phyloP scores from a whole-genome alignment of 495 filamentous ascomycete species.

The Emericellopsis terricola region DNA sequence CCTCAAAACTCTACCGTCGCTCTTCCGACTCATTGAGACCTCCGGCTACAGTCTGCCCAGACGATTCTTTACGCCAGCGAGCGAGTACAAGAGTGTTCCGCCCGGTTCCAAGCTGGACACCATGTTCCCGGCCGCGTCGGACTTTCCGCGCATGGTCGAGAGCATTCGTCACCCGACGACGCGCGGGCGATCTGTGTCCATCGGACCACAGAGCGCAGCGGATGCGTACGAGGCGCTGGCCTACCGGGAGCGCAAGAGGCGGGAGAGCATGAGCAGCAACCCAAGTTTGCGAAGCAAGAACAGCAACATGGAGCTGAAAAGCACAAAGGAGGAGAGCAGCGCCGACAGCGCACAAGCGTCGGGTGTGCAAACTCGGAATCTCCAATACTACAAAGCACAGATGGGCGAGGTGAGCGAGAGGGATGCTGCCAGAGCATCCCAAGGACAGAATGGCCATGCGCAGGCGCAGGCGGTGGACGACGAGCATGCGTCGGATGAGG shows the following conservation, averaged over 20 bases:
- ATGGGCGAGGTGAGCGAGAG: slow-evolving; percentile 29
- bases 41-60: slow-evolving; percentile 62
- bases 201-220: slow-evolving; percentile 87
- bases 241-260: slow-evolving; percentile 65
- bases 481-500: slow-evolving; percentile 22
- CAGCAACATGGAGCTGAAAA: slow-evolving; percentile 1
- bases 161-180: slow-evolving; percentile 59
- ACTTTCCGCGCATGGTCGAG: slow-evolving; percentile 60
- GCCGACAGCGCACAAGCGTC: slow-evolving; percentile 11
- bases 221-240: slow-evolving; percentile 93
- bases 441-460: neutral
- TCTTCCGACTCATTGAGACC: slow-evolving; percentile 74
- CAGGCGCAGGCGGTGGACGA: slow-evolving; percentile 7
- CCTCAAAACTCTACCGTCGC: slow-evolving; percentile 56
- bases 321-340: slow-evolving; percentile 1
- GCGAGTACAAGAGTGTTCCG: slow-evolving; percentile 77
- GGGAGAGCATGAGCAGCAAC: slow-evolving; percentile 45
- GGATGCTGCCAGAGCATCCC: too few relatives aligned
- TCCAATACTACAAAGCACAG: slow-evolving; percentile 49
- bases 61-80: slow-evolving; percentile 76
- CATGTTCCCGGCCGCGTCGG: slow-evolving; percentile 66
- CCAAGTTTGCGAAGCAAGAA: slow-evolving; percentile 5
- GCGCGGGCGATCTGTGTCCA: slow-evolving; percentile 60
- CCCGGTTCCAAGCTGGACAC: slow-evolving; percentile 63
- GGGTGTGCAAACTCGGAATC: slow-evolving; percentile 14